phyloP scores from a whole-genome alignment of 1,139 yeast genomes.

The Candida tropicalis region DNA sequence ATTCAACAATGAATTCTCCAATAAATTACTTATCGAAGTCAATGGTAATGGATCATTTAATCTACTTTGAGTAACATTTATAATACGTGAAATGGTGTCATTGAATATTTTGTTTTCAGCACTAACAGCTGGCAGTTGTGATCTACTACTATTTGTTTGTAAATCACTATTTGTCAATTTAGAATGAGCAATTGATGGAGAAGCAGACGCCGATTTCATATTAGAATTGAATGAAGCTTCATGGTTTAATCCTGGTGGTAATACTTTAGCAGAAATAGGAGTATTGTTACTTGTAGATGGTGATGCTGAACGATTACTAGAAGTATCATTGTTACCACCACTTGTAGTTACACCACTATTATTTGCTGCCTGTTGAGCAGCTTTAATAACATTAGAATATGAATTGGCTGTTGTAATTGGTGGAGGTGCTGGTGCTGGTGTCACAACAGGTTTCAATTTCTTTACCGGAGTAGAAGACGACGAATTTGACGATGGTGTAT shows the following conservation, averaged over 20 bases:
- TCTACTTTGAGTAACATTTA: slow-evolving; percentile 36
- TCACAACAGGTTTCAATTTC: slow-evolving; percentile 14
- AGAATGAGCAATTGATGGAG: slow-evolving; percentile 21
- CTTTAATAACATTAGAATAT: slow-evolving; percentile 26
- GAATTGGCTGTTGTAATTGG: slow-evolving; percentile 21
- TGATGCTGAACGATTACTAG: slow-evolving; percentile 3
- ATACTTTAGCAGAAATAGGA: slow-evolving; percentile 18
- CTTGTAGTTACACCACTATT: slow-evolving; percentile 11
- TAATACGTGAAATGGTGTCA: slow-evolving; percentile 34
- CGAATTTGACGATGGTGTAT: slow-evolving; percentile 1
- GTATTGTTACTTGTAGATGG: slow-evolving; percentile 8
- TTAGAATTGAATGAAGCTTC: slow-evolving; percentile 15
- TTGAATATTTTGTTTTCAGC: slow-evolving; percentile 27
- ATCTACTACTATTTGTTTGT: slow-evolving; percentile 8
- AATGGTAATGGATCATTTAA: slow-evolving; percentile 56
- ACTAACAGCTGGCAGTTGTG: slow-evolving; percentile 20
- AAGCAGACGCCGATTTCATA: slow-evolving; percentile 37
- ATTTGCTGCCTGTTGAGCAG: slow-evolving; percentile 21
- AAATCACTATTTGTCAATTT: slow-evolving; percentile 9
- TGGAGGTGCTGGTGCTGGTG: slow-evolving; percentile 22
- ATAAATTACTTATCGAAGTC: slow-evolving; percentile 54
- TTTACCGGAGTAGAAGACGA: slow-evolving; percentile 14
- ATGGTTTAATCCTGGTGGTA: slow-evolving; percentile 29
- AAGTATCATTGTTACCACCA: slow-evolving; percentile 2
- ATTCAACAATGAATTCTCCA: slow-evolving; percentile 78